Base-by-base conservation (phyloP, 805 yeast genomes). In the Ogataea pignaliae region DNA sequence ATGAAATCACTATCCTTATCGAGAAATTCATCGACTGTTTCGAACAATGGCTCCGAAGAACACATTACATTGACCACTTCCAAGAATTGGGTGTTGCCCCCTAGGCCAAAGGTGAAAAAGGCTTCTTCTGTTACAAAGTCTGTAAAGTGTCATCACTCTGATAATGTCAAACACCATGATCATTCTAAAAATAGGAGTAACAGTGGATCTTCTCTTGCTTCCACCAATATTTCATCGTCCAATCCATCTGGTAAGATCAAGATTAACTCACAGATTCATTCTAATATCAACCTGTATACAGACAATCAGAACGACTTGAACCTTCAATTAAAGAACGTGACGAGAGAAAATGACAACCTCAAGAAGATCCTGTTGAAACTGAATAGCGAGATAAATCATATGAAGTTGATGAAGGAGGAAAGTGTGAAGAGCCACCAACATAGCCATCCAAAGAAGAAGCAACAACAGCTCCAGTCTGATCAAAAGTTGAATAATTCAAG, bases 51-150 rank as follows among this genome's bases (percentile, higher is more conserved):
- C 9, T 57, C 55, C 5, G 59, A 52, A 33, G 64, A 55, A 39
- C 33, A 30, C 14, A 56, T 69, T n/a, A 65, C 65, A 31, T 69
- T 61, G 34, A 55, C 61, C 16, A 61, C 64, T 6, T 59, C 64
- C 3, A 65, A 63, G 39, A 62, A 65, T 49, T 77, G 83, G 81
- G 76, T 75, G 5, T 61, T 77, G 33, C 83, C 82, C 3, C 82
- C 82, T 3, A 61, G 83, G 38, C 81, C 82, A 4, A 73, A 53
- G 40, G 52, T 58, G 6, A 63, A 57, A 41, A 61, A 57, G 33
- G 46, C 41, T 2, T 41, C 45, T 0, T 34, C 26, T 5, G 26
- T 21, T 21, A 21, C 26, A 21, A 21, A 21, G 7, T 5, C 7
- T 4, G 26, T 7, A 5, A 21, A 21, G 26, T 5, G 7, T 21